Evolutionary conservation across 352 stramenopile species (phyloP).

Genomic region (Phytophthora hibernalis): DNA sequence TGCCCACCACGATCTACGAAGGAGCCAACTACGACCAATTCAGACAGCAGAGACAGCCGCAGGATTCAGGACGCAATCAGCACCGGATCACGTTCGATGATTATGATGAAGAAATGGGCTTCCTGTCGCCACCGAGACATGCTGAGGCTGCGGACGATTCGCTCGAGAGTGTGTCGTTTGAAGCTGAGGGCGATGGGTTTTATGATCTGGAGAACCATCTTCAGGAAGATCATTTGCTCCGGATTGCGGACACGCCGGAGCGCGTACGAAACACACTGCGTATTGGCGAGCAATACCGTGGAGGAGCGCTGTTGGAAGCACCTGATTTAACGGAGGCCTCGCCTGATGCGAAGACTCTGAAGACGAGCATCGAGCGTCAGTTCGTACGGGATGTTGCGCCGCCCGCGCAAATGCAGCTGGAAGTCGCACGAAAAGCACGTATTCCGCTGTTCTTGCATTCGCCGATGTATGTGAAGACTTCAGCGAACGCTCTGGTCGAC

Average conservation of each 20-base stretch:
- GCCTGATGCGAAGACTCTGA: conserved; percentile 56
- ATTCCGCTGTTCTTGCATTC: conserved; percentile 89
- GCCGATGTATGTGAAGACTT: conserved; percentile 87
- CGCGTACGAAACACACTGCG: conserved; percentile 18
- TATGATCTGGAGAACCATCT: conserved; percentile 62
- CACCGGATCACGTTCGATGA: conserved; percentile 69
- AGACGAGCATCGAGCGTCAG: conserved; percentile 66
- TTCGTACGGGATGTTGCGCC: conserved; percentile 78
- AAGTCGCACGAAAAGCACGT: conserved; percentile 81
- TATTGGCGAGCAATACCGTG: conserved; percentile 38
- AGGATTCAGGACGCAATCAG: conserved; percentile 59
- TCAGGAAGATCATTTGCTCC: conserved; percentile 33
- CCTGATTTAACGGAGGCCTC: conserved; percentile 31
- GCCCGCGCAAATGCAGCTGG: conserved; percentile 87
- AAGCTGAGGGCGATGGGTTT: conserved; percentile 52
- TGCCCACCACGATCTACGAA: conserved; percentile 67
- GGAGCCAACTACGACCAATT: conserved; percentile 42
- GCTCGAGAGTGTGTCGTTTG: conserved; percentile 64
- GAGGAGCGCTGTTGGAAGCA: conserved; percentile 34
- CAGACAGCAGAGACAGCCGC: conserved; percentile 36
- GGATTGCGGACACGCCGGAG: conserved; percentile 36
- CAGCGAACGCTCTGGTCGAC: conserved; percentile 62
- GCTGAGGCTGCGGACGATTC: conserved; percentile 39
- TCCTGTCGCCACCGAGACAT: conserved; percentile 40
- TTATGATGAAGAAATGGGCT: conserved; percentile 62